phyloP scores from a whole-genome alignment of 345 rosid genomes.

The Capsella bursapastoris region DNA sequence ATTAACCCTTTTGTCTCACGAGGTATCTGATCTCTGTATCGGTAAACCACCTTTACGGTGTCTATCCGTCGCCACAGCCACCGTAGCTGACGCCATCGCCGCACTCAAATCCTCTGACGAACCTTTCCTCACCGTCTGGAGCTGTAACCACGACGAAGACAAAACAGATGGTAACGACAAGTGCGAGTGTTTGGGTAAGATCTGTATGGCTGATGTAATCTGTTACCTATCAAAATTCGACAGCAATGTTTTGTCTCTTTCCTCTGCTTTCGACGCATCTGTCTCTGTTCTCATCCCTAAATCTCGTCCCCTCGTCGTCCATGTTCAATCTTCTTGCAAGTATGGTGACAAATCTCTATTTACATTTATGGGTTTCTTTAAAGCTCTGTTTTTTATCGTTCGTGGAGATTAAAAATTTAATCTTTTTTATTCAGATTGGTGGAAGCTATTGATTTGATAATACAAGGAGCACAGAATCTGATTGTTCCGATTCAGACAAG shows the following conservation, averaged over 20 bases:
- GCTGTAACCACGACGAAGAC: constrained; percentile 54
- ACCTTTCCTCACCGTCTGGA: constrained; percentile 74
- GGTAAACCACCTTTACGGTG: constrained; percentile 88
- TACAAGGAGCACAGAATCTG: constrained; percentile 82
- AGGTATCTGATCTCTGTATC: constrained; percentile 79
- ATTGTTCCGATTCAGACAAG: constrained; percentile 73
- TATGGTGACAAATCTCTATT: constrained; percentile 35
- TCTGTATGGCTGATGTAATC: constrained; percentile 88
- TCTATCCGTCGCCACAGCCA: constrained; percentile 49
- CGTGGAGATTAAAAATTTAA: not conserved
- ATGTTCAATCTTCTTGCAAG: constrained; percentile 77
- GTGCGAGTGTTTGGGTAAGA: constrained; percentile 82
- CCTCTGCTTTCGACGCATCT: constrained; percentile 58
- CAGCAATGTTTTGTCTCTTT: constrained; percentile 55
- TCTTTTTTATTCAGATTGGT: constrained; percentile 55
- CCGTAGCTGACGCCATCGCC: constrained; percentile 60
- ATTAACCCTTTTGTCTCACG: constrained; percentile 39
- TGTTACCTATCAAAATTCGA: constrained; percentile 70
- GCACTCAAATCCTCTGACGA: constrained; percentile 69
- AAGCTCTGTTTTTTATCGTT: not conserved
- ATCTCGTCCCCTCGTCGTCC: constrained; percentile 52
- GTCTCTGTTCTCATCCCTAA: constrained; percentile 70
- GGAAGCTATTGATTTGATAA: constrained; percentile 79
- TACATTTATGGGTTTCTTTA: not conserved
- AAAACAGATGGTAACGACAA: constrained; percentile 22